Conservation (phyloP, 345 rosid species). For the Laguncularia racemosa region DNA sequence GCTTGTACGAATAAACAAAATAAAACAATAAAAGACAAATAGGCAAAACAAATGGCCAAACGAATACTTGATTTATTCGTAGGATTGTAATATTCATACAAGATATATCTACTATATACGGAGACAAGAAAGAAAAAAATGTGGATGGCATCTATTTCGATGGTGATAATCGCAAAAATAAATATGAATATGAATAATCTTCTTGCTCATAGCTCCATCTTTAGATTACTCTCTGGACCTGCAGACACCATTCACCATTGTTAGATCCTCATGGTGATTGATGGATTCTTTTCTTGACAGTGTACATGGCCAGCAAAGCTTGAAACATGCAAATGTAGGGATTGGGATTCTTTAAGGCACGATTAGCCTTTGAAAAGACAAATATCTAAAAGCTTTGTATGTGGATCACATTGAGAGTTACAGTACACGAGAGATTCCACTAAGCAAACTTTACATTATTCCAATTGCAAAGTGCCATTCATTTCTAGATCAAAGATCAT, state of each 20-base stretch:
- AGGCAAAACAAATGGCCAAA: no score
- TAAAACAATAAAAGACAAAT: not conserved
- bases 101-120: constrained; percentile 2
- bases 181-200: constrained; percentile 3
- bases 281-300: no score
- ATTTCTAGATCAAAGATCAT: constrained; percentile 22
- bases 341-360: not conserved
- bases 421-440: constrained; percentile 8
- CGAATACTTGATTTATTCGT: no score
- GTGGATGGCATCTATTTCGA: constrained; percentile 7
- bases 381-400: constrained; percentile 13
- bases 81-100: not conserved
- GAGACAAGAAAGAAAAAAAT: not conserved
- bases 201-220: constrained; percentile 50
- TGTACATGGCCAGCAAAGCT: no score
- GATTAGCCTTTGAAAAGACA: constrained; percentile 14
- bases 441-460: constrained; percentile 12
- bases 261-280: no score
- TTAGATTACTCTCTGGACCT: constrained; percentile 40
- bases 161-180: constrained; percentile 12
- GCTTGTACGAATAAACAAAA: no score
- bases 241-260: constrained; percentile 13
- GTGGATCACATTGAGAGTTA: not conserved
- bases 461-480: not conserved
- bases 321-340: no score